Percentiles rank a stretch among this genome's conserved stretches.
Conservation (phyloP, 1,284 basidiomycete species). For the Wallemia hederae region DNA sequence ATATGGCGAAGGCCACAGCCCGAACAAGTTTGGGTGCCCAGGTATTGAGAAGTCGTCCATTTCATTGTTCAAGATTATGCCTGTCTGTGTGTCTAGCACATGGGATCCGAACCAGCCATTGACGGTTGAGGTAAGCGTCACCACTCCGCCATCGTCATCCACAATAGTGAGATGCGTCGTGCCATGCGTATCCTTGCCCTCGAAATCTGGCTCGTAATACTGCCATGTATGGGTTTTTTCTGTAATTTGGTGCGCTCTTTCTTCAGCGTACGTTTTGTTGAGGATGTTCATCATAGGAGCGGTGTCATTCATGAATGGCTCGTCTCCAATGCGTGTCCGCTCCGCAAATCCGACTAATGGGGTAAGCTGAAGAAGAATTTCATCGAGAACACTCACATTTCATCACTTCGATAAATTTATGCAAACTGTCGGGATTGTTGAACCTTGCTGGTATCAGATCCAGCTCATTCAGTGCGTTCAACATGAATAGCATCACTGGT, state of each 20-base stretch:
- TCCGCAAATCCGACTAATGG: conserved; percentile 14
- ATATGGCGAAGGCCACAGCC: conserved; percentile 54
- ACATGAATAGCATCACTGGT: conserved; percentile 43
- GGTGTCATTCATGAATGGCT: conserved; percentile 28
- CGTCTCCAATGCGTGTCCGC: conserved; percentile 56
- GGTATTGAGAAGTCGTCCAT: conserved; percentile 75
- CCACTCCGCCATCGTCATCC: conserved; percentile 57
- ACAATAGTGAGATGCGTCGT: conserved; percentile 60
- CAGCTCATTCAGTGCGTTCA: conserved; percentile 44
- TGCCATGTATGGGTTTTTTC: conserved; percentile 40
- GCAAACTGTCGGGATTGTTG: conserved; percentile 16
- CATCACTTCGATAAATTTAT: conserved; percentile 41
- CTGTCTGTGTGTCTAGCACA: conserved; percentile 55
- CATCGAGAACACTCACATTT: conserved; percentile 27
- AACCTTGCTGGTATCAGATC: background rate
- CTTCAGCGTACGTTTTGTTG: conserved; percentile 35
- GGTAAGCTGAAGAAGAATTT: conserved; percentile 4
- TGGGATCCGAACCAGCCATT: conserved; percentile 63
- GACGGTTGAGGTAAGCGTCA: conserved; percentile 56
- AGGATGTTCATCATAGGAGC: conserved; percentile 33
- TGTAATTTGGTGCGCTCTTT: conserved; percentile 35
- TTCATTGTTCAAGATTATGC: conserved; percentile 69
- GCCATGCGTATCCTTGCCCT: conserved; percentile 48
- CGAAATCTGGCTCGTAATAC: conserved; percentile 60
- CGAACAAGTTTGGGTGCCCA: conserved; percentile 48